Base-by-base conservation (phyloP, 1,284 basidiomycete species). In the Tremellales sp. region DNA sequence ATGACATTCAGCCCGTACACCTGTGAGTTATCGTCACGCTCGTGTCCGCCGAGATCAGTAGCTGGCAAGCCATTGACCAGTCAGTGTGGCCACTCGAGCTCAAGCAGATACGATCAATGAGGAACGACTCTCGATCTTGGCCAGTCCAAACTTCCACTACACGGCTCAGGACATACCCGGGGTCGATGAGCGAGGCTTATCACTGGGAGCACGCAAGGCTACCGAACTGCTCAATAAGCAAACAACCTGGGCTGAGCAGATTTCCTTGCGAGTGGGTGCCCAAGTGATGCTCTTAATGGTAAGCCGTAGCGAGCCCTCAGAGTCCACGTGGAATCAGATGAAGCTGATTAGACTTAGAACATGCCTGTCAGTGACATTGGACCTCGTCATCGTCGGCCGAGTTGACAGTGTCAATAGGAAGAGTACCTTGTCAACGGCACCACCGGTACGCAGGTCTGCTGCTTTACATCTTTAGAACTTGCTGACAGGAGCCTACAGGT, bases 231-330 rank as follows among this genome's bases (percentile, higher is more conserved):
- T 40, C n/a, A 40, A 40, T 15, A 6, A 21, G 11, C n/a, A 40
- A 8, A 40, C 39, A 19, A 15, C n/a, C 5, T 40, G 15, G 15
- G 21, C 26, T 4, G 23, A 19, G 4, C 25, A 6, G 10, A n/a
- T 43, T 12, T 7, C 25, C 27, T 11, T 43, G 6, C 15, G 42
- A 7, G 71, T 82, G 26, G 81, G 82, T 35, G 84, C 85, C 0
- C 73, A 75, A 44, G 79, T 80, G 39, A 81, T 81, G 79, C 76
- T 93, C 17, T 13, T 33, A 4, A 43, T 29, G 42, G 42, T 43
- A 21, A 25, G 42, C 22, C 27, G 10, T 10, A 10, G 39, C 10
- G 8, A 8, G 23, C 10, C 13, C 10, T 22, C 21, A 22, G 39
- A 33, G 29, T 33, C 13, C 11, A n/a, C 19, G 19, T 39, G 36